These are phyloP conservation scores for Pichia inconspicua DNA, from an alignment of 1,139 yeast genomes.

Conservation along the genomic window DNA sequence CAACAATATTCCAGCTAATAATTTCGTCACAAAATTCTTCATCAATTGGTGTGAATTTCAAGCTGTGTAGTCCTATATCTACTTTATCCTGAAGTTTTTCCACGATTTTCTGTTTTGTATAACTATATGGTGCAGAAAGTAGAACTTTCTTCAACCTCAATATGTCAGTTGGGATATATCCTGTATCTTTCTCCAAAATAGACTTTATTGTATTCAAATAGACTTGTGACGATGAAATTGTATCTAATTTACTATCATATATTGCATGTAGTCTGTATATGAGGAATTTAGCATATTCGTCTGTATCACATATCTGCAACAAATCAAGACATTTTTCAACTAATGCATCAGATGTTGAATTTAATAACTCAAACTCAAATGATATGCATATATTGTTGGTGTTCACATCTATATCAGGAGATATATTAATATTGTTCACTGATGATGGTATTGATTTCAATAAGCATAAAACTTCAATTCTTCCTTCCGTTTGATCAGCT, in stretches of 20 bases:
- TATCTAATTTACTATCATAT: neutral
- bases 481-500: neutral
- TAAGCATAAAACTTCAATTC: neutral
- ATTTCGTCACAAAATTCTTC: neutral
- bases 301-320: neutral
- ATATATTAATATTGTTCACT: neutral
- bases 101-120: neutral
- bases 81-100: neutral
- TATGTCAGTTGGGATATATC: neutral
- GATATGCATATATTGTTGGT: neutral
- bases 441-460: neutral
- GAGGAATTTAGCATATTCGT: neutral
- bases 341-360: neutral
- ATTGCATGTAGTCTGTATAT: neutral
- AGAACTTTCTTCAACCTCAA: neutral
- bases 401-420: neutral
- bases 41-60: neutral
- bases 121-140: neutral
- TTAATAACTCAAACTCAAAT: neutral
- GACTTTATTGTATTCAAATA: neutral
- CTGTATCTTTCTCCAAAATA: neutral
- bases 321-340: neutral
- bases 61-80: neutral
- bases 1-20: constrained; percentile 1
- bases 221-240: neutral